These are phyloP conservation scores for Penicillium crystallinum DNA, from an alignment of 495 filamentous ascomycete species.

Conservation along the genomic window DNA sequence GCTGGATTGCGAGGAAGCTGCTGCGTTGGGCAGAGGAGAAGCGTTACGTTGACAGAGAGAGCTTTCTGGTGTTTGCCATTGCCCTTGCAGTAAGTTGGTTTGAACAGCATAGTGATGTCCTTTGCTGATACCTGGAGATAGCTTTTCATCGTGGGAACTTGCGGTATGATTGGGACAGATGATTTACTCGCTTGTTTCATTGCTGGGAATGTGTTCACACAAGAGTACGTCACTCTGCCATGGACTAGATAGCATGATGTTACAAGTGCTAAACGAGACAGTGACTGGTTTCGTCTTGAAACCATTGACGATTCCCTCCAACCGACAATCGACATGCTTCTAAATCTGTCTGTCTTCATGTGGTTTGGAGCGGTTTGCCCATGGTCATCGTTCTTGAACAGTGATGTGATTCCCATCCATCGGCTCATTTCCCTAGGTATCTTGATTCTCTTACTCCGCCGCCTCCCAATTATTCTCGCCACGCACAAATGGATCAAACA, in stretches of 20 bases:
- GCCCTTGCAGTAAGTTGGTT: slow-evolving; percentile 61
- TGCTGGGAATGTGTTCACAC: slow-evolving; percentile 85
- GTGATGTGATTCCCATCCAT: slow-evolving; percentile 68
- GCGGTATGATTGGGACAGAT: slow-evolving; percentile 85
- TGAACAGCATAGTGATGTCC: slow-evolving; percentile 4
- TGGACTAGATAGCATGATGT: background rate
- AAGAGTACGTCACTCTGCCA: slow-evolving; percentile 50
- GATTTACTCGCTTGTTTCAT: slow-evolving; percentile 93
- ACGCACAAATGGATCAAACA: slow-evolving; percentile 75
- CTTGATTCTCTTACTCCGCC: slow-evolving; percentile 73
- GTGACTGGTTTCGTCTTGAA: slow-evolving; percentile 87
- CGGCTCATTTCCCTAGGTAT: slow-evolving; percentile 74
- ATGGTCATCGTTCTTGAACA: slow-evolving; percentile 65
- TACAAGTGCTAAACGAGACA: slow-evolving; percentile 15
- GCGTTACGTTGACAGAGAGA: slow-evolving; percentile 82
- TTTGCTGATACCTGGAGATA: slow-evolving; percentile 15
- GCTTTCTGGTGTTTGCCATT: slow-evolving; percentile 84
- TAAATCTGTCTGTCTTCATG: slow-evolving; percentile 82
- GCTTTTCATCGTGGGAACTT: slow-evolving; percentile 81
- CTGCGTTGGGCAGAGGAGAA: slow-evolving; percentile 80
- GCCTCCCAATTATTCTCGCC: slow-evolving; percentile 69
- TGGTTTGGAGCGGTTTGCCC: slow-evolving; percentile 90
- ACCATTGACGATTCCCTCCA: slow-evolving; percentile 86
- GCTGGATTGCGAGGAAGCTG: slow-evolving; percentile 74
- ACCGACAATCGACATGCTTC: slow-evolving; percentile 83